phyloP scores from a whole-genome alignment of 177 flowering plant genomes.

The Tripterygium wilfordii region DNA sequence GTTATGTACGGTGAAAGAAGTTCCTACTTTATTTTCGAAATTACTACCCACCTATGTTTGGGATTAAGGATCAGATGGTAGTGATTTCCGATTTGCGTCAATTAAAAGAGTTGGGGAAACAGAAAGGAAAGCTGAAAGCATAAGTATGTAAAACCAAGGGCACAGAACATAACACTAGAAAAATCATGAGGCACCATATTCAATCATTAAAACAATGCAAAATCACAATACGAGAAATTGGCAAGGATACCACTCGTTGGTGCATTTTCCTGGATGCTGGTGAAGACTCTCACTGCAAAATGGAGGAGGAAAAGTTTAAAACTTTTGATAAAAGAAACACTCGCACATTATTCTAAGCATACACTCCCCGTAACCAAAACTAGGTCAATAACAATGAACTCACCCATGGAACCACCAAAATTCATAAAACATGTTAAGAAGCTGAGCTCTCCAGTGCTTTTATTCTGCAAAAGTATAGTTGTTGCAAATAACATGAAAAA shows the following conservation, averaged over 20 bases:
- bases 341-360: too few relatives aligned
- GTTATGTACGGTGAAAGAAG: too few relatives aligned
- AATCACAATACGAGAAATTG: not conserved
- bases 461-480: conserved; percentile 51
- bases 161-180: too few relatives aligned
- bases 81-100: too few relatives aligned
- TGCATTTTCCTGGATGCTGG: conserved; percentile 93
- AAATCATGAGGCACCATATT: not conserved
- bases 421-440: conserved; percentile 89
- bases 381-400: conserved; percentile 21
- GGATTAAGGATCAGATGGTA: too few relatives aligned
- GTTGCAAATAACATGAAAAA: conserved; percentile 1
- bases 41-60: too few relatives aligned
- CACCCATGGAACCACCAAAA: conserved; percentile 83
- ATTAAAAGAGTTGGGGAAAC: too few relatives aligned
- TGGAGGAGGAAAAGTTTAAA: conserved; percentile 2
- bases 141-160: too few relatives aligned
- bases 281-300: conserved; percentile 86
- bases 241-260: conserved; percentile 85
- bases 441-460: conserved; percentile 95
- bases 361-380: too few relatives aligned
- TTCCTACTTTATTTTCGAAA: too few relatives aligned
- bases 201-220: not conserved
- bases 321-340: too few relatives aligned
- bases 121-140: too few relatives aligned